Conservation (phyloP, 352 stramenopile species). For the Aphanomyces invadans region DNA sequence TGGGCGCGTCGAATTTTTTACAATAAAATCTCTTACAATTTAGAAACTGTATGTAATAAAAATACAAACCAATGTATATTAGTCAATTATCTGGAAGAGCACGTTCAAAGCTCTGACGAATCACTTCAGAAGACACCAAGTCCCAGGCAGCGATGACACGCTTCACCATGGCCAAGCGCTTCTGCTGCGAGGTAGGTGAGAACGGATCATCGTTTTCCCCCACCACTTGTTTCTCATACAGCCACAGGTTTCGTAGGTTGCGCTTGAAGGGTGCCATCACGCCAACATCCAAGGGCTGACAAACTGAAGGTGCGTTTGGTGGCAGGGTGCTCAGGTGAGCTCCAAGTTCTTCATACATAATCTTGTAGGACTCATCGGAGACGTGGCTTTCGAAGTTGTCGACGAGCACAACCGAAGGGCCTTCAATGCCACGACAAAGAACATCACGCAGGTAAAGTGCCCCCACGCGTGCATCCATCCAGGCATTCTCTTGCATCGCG, state of each 20-base stretch:
- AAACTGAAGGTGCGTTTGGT: slow-evolving; percentile 27
- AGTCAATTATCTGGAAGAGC: too few relatives aligned
- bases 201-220: not conserved
- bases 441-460: slow-evolving; percentile 8
- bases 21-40: too few relatives aligned
- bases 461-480: slow-evolving; percentile 29
- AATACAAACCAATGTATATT: too few relatives aligned
- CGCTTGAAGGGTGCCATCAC: slow-evolving; percentile 31
- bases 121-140: too few relatives aligned
- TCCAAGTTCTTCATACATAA: slow-evolving; percentile 19
- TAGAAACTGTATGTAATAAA: too few relatives aligned
- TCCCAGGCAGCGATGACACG: too few relatives aligned
- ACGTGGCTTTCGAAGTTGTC: slow-evolving; percentile 33
- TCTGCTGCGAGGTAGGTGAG: not conserved
- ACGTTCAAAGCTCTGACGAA: too few relatives aligned
- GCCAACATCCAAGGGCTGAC: slow-evolving; percentile 28
- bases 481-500: slow-evolving; percentile 29
- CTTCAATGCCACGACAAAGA: not conserved
- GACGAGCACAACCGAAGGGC: slow-evolving; percentile 24
- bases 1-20: too few relatives aligned
- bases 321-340: slow-evolving; percentile 27
- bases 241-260: slow-evolving; percentile 17
- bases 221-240: not conserved
- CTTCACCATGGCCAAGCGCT: not conserved
- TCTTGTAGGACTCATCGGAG: slow-evolving; percentile 20